Percentiles rank a stretch among this genome's conserved stretches.
phyloP scores from a whole-genome alignment of 139 green algal genomes.

The Nannochloris sp. region DNA sequence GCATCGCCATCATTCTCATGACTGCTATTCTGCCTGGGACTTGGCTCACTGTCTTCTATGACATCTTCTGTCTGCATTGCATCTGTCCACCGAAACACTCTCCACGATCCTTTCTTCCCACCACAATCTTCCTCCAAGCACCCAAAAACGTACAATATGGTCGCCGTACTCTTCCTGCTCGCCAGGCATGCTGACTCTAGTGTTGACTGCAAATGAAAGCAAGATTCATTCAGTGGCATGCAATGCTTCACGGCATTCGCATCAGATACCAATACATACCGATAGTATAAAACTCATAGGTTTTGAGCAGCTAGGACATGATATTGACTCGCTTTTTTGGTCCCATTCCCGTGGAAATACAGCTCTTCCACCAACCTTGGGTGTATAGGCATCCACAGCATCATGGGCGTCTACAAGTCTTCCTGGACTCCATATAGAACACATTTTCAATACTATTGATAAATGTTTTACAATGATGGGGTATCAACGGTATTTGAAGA shows the following conservation, averaged over 20 bases:
- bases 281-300: background rate
- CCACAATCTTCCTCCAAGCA: constrained; percentile 37
- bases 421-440: background rate
- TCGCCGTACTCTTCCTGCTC: too few relatives aligned
- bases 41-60: background rate
- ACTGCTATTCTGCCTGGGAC: background rate
- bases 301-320: background rate
- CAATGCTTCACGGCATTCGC: background rate
- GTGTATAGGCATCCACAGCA: background rate
- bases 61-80: background rate
- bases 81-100: constrained; percentile 28
- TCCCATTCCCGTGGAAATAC: constrained; percentile 5
- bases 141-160: constrained; percentile 31
- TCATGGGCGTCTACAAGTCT: background rate
- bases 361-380: constrained; percentile 7
- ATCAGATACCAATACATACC: background rate
- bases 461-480: background rate
- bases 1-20: too few relatives aligned
- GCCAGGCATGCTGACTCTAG: too few relatives aligned
- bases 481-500: background rate
- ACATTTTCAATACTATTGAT: background rate
- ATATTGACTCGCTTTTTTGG: background rate
- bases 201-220: background rate
- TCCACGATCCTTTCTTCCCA: constrained; percentile 28
- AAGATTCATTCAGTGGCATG: background rate